Base-by-base conservation (phyloP, 2,329 filamentous ascomycete species). In the Fusarium multiceps region DNA sequence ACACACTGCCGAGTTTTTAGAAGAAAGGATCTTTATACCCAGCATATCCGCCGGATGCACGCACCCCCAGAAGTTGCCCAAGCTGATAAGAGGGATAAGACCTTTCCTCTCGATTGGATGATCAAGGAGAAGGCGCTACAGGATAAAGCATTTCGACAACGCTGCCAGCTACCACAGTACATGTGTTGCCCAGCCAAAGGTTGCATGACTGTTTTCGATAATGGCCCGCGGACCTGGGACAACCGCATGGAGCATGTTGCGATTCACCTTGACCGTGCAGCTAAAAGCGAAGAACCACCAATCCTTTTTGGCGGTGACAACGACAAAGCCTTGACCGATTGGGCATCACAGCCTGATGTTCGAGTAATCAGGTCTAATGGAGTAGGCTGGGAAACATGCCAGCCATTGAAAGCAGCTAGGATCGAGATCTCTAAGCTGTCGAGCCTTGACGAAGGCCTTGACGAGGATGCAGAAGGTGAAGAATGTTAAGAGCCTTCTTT, bases 21-120 rank as follows among this genome's bases (percentile, higher is more conserved):
- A 80, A 91, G 94, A 75, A 97, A 97, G 78, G 94, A 98, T 75
- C 87, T 98, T 12, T 97, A 94, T 81, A 93, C 91, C 0, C 93
- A 97, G 75, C 95, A 98, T 76, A 85, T 95, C 4, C 88, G 93
- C 8, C 91, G 95, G 48, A 97, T 97, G 93, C 94, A 98, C 77
- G 84, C 87, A 1, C 86, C 87, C 1, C 78, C 49, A 14, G 55
- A 69, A 37, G 23, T 55, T 9, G 55, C 28, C 49, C 48, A 50
- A 84, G 57, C 67, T 79, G 4, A 81, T 55, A 76, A 79, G 59
- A 73, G 78, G 27, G 76, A 75, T 63, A 84, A 79, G 73, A 79
- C 74, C 67, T 71, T 65, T 3, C 41, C 55, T 21, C 67, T 75
- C 1, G 80, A 82, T 16, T 85, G 82, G 80, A 87, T 92, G 50